Percentiles rank a stretch among this genome's conserved stretches.
Conservation (phyloP, 1,284 basidiomycete species). For the Filobasidium uniguttulatum region DNA sequence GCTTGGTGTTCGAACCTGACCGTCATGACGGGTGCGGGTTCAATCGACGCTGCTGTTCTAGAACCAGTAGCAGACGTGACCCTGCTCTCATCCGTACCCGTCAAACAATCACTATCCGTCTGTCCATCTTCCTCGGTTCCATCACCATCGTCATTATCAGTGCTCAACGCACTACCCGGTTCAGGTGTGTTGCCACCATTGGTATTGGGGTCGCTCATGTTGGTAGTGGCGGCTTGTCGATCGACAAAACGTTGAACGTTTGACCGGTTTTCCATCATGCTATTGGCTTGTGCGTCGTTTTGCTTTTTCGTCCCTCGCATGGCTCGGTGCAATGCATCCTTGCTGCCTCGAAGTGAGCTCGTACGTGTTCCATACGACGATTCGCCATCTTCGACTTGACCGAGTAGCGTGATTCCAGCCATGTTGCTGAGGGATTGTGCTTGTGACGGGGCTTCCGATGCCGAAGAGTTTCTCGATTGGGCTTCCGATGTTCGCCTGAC, state of each 20-base stretch:
- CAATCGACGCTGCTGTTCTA: constrained; percentile 10
- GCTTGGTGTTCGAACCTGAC: constrained; percentile 55
- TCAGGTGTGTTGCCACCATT: no score
- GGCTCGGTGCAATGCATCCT: background rate
- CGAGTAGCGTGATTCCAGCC: background rate
- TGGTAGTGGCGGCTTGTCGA: constrained; percentile 24
- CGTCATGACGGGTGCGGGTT: constrained; percentile 41
- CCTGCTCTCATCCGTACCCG: no score
- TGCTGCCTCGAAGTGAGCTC: background rate
- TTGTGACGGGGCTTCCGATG: background rate
- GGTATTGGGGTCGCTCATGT: constrained; percentile 14
- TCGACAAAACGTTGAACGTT: constrained; percentile 26
- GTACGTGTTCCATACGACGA: background rate
- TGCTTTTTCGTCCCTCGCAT: background rate
- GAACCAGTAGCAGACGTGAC: no score
- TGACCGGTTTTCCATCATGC: constrained; percentile 10
- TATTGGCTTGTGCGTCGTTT: constrained; percentile 4
- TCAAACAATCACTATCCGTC: no score
- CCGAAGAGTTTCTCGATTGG: background rate
- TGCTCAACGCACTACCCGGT: background rate
- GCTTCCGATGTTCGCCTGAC: background rate
- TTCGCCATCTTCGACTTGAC: background rate
- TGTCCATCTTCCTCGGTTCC: background rate
- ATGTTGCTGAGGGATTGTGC: background rate
- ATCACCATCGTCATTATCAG: background rate